A percentile compares a stretch with the other conserved stretches of the same genome.
Evolutionary conservation across 805 yeast genomes (phyloP).

Genomic region (Kregervanrija pseudodelftensis): DNA sequence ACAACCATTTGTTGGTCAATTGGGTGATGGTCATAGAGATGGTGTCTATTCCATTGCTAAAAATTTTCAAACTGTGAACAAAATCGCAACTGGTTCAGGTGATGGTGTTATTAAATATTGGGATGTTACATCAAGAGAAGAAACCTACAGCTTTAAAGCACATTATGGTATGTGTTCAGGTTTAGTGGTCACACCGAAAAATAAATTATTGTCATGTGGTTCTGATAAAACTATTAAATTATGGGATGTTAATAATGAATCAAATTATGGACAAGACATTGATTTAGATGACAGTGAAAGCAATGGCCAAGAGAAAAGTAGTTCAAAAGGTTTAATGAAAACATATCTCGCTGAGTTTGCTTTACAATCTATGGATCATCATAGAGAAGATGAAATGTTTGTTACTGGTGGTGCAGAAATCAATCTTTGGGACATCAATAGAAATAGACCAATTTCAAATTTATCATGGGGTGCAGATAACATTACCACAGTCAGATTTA

Average conservation of each 20-base stretch:
- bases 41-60: slow-evolving; percentile 87
- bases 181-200: slow-evolving; percentile 62
- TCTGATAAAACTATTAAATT: slow-evolving; percentile 83
- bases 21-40: slow-evolving; percentile 92
- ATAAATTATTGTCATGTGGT: slow-evolving; percentile 66
- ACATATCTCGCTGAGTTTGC: slow-evolving; percentile 82
- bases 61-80: slow-evolving; percentile 60
- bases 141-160: slow-evolving; percentile 71
- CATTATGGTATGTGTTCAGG: slow-evolving; percentile 91
- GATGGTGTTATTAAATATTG: slow-evolving; percentile 94
- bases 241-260: slow-evolving; percentile 66
- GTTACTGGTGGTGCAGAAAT: slow-evolving; percentile 90
- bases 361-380: slow-evolving; percentile 82
- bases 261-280: slow-evolving; percentile 15
- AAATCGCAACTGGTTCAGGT: slow-evolving; percentile 86
- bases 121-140: slow-evolving; percentile 78
- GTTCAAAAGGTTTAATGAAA: slow-evolving; percentile 54
- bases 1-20: slow-evolving; percentile 90
- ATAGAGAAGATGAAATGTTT: slow-evolving; percentile 61
- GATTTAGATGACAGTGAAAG: slow-evolving; percentile 24
- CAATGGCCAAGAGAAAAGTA: slow-evolving; percentile 18
- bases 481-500: slow-evolving; percentile 73
- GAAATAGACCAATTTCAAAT: slow-evolving; percentile 70
- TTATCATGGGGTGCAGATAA: slow-evolving; percentile 97
- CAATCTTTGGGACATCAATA: slow-evolving; percentile 84